Conservation (phyloP, 129 eudicot genomes). For the Helianthus tuberosus region DNA sequence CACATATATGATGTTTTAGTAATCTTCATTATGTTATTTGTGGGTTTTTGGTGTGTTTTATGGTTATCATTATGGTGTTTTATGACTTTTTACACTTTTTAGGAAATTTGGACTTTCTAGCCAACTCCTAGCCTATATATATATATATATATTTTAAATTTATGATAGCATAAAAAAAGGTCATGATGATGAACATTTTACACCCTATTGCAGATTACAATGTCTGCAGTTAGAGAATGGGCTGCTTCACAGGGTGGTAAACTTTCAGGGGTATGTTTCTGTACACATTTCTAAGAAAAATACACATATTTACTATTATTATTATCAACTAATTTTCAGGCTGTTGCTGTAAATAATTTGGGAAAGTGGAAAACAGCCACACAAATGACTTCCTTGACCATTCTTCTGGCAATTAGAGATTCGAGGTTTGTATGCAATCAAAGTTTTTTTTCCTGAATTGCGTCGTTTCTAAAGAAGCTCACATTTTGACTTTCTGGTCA, state of each 20-base stretch:
- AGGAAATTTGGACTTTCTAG: too few relatives aligned
- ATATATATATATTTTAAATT: too few relatives aligned
- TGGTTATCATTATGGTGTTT: too few relatives aligned
- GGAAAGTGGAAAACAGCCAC: conserved; percentile 99
- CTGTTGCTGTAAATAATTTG: conserved; percentile 98
- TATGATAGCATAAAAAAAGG: too few relatives aligned
- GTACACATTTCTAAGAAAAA: not conserved
- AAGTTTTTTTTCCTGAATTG: not conserved
- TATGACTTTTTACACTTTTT: too few relatives aligned
- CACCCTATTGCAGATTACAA: conserved; percentile 49
- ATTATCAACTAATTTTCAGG: conserved; percentile 44
- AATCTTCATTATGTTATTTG: too few relatives aligned
- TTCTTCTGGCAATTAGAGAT: conserved; percentile 78
- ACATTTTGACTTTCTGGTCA: conserved; percentile 3
- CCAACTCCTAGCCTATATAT: too few relatives aligned
- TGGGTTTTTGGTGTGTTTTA: too few relatives aligned
- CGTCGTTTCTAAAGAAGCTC: not conserved
- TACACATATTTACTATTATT: not conserved
- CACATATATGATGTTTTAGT: too few relatives aligned
- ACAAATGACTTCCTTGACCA: conserved; percentile 89
- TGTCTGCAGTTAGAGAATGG: conserved; percentile 77
- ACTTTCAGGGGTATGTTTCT: conserved; percentile 71
- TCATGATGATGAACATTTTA: conserved; percentile 11
- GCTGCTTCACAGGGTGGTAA: conserved; percentile 81
- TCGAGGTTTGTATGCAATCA: conserved; percentile 55